Evolutionary conservation across 202 grass and related monocot genomes (phyloP), one percentile per base, ranked within the genome.

Genomic region (Elaeis oleifera): DNA sequence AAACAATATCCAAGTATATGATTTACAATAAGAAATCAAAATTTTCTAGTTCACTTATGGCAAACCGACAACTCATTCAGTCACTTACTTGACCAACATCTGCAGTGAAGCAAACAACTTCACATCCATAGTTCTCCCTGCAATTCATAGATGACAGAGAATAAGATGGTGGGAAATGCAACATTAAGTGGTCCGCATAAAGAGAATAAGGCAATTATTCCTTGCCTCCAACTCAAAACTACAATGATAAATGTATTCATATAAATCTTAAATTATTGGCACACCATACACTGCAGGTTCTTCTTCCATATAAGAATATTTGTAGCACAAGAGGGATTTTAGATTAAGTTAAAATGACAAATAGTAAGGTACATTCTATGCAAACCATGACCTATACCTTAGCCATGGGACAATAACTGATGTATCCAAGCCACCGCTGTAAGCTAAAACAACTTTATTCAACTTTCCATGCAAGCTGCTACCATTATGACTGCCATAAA

Each of bases 121-220:
- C 88, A 73, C 94, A 99, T 60, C 88, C 94, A 80, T 99, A 99
- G 72, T 89, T 92, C 76, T 92, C 94, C 85, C 94, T 99, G 76
- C 26, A 78, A 81, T 50, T 32, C n/a, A 74, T 36, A 68, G 50
- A 67, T 61, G 50, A 18, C 4, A 76, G 53, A 75, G 32, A 17
- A 54, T 70, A 7, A 65, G 17, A 65, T 28, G 31, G 49, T 60
- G 17, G 19, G 19, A 17, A 39, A 18, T 63, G n/a, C 13, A 56
- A 20, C 17, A 16, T 22, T 8, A 56, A 39, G 32, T 32, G 23
- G 14, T 50, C 8, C 0, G 27, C 4, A 4, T 4, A 28, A 4
- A 28, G 27, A 28, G 3, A 28, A 28, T 28, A 28, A 28, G 28
- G 28, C 5, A 31, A 31, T 31, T 31, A 31, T 6, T 31, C 28